A percentile compares a stretch with the other conserved stretches of the same genome.
These are phyloP conservation scores for Aphanomyces invadans DNA, from an alignment of 352 stramenopile genomes.

Conservation along the genomic window DNA sequence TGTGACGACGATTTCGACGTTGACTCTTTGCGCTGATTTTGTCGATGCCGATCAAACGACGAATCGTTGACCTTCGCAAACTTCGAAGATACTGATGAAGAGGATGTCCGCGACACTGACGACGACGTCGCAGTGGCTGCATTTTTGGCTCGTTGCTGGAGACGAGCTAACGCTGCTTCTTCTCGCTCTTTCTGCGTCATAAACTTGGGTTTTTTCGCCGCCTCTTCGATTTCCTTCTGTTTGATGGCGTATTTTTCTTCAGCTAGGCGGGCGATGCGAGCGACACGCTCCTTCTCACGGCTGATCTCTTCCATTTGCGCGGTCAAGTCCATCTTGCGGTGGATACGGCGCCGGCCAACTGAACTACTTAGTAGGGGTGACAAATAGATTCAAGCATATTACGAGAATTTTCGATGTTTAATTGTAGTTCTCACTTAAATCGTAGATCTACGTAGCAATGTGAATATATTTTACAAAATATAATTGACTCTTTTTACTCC, in stretches of 20 bases:
- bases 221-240: conserved; percentile 3
- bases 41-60: conserved; percentile 5
- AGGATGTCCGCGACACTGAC: neutral
- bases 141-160: conserved; percentile 26
- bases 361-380: neutral
- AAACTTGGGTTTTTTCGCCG: conserved; percentile 27
- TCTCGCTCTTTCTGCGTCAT: conserved; percentile 27
- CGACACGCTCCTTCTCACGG: conserved; percentile 46
- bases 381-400: neutral
- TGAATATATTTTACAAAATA: neutral
- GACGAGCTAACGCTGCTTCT: conserved; percentile 32
- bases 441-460: neutral
- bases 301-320: conserved; percentile 23
- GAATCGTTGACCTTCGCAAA: conserved; percentile 12
- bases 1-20: conserved; percentile 23
- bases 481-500: conserved; percentile 5
- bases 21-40: neutral
- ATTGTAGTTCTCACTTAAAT: conserved; percentile 5
- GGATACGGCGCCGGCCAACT: neutral
- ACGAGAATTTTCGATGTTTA: neutral
- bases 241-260: conserved; percentile 52
- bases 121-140: neutral
- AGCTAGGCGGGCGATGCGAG: conserved; percentile 52
- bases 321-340: conserved; percentile 15
- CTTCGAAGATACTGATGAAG: conserved; percentile 19